phyloP scores from a whole-genome alignment of 371 early-diverging fungal genomes.

The Dichotomocladium elegans region DNA sequence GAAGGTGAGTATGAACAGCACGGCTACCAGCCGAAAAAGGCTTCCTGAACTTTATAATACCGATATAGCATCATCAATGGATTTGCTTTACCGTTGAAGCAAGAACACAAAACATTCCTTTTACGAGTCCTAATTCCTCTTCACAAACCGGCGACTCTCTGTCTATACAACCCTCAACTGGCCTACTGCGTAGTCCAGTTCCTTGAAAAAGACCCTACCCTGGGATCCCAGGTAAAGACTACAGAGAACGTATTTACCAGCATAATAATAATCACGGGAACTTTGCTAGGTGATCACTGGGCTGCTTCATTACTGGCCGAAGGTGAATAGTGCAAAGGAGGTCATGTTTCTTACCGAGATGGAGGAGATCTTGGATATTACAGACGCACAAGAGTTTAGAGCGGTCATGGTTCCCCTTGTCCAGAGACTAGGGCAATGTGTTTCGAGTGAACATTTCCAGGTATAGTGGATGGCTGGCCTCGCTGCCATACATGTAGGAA shows the following conservation, averaged over 20 bases:
- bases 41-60: too few species aligned
- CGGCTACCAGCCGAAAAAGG: too few species aligned
- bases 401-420: slow-evolving; percentile 88
- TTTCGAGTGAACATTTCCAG: slow-evolving; percentile 95
- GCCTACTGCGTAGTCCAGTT: slow-evolving; percentile 98
- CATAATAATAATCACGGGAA: too few species aligned
- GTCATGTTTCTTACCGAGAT: slow-evolving; percentile 97
- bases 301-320: slow-evolving; percentile 95
- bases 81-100: slow-evolving; percentile 95
- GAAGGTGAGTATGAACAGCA: slow-evolving; percentile 63
- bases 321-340: slow-evolving; percentile 96
- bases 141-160: slow-evolving; percentile 90
- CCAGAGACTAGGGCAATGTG: slow-evolving; percentile 86
- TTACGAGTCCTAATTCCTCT: slow-evolving; percentile 90
- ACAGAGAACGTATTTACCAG: not conserved
- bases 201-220: slow-evolving; percentile 91
- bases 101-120: slow-evolving; percentile 95
- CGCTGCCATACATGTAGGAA: too few species aligned
- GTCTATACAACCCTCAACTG: slow-evolving; percentile 93
- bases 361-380: slow-evolving; percentile 93
- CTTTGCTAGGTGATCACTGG: slow-evolving; percentile 86
- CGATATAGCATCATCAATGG: slow-evolving; percentile 90
- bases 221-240: slow-evolving; percentile 76
- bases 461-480: too few species aligned
- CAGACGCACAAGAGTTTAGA: slow-evolving; percentile 85